Evolutionary conservation across 345 rosid species (phyloP).

Genomic region (Melaleuca quinquenervia): DNA sequence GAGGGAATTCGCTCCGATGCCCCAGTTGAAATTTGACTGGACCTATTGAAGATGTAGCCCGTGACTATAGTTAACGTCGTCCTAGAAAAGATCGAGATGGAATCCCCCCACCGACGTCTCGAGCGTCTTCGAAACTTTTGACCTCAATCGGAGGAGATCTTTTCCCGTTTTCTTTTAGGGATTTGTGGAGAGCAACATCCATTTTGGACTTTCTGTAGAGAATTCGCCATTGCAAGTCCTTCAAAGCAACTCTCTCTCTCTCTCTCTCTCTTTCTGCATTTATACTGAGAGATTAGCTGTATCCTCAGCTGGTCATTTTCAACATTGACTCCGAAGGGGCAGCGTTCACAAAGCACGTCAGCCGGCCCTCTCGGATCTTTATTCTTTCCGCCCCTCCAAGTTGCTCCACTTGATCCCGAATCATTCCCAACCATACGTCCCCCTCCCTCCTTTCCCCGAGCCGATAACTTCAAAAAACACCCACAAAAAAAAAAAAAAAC

Average conservation of each 20-base stretch:
- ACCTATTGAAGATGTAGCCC: too few species aligned
- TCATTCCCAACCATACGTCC: neutral
- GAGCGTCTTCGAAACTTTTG: neutral
- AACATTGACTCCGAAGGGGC: neutral
- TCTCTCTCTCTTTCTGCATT: neutral
- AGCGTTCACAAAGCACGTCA: neutral
- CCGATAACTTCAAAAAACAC: neutral
- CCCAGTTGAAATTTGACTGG: neutral
- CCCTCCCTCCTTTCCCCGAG: neutral
- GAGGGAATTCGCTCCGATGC: neutral
- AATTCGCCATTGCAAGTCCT: neutral
- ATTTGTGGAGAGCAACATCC: neutral
- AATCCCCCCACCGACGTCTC: neutral
- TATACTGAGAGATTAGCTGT: neutral
- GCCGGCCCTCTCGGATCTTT: neutral
- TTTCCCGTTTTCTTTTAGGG: neutral
- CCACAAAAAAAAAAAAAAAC: neutral
- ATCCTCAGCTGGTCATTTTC: neutral
- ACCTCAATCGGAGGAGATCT: neutral
- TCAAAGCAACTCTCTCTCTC: neutral
- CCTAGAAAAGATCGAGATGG: neutral
- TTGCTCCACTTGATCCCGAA: neutral
- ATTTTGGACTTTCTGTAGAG: neutral
- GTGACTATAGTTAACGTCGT: neutral
- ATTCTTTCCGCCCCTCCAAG: neutral